Conservation (phyloP, 2,329 filamentous ascomycete species). For the Ophiostoma pallidulum region DNA sequence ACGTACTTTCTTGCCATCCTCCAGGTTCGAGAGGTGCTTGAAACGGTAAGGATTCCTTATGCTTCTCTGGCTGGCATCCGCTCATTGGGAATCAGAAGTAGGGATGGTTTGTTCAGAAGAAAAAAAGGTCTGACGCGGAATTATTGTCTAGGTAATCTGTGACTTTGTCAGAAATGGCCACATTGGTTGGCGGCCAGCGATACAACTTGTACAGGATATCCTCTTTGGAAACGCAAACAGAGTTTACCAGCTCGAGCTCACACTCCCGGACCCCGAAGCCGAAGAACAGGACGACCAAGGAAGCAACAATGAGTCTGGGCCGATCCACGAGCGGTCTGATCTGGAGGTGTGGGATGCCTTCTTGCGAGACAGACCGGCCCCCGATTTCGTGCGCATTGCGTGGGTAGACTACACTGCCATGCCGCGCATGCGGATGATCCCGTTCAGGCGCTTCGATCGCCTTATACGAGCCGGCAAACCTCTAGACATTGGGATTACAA, state of each 20-base stretch:
- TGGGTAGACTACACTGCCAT: conserved; percentile 73
- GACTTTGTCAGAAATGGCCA: conserved; percentile 58
- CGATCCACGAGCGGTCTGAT: conserved; percentile 20
- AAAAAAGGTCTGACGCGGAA: not conserved
- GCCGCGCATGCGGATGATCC: conserved; percentile 56
- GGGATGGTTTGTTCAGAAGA: not conserved
- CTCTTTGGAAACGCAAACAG: conserved; percentile 69
- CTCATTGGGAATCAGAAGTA: too few relatives aligned
- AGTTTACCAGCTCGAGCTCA: conserved; percentile 56
- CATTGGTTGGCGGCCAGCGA: conserved; percentile 51
- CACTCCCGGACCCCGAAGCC: conserved; percentile 23
- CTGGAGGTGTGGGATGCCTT: conserved; percentile 31
- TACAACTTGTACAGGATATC: conserved; percentile 54
- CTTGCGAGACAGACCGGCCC: conserved; percentile 36
- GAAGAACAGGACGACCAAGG: not conserved
- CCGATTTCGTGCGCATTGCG: conserved; percentile 62
- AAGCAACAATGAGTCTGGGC: not conserved
- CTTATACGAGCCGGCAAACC: conserved; percentile 36
- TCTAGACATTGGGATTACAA: conserved; percentile 49
- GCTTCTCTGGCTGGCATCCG: not conserved
- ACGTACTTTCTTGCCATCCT: conserved; percentile 63
- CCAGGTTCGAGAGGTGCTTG: conserved; percentile 62
- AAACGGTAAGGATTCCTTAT: conserved; percentile 40
- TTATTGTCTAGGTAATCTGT: conserved; percentile 47
- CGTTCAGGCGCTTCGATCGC: conserved; percentile 46